phyloP scores from a whole-genome alignment of 2,329 filamentous ascomycete species.

The Thelonectria rubi region DNA sequence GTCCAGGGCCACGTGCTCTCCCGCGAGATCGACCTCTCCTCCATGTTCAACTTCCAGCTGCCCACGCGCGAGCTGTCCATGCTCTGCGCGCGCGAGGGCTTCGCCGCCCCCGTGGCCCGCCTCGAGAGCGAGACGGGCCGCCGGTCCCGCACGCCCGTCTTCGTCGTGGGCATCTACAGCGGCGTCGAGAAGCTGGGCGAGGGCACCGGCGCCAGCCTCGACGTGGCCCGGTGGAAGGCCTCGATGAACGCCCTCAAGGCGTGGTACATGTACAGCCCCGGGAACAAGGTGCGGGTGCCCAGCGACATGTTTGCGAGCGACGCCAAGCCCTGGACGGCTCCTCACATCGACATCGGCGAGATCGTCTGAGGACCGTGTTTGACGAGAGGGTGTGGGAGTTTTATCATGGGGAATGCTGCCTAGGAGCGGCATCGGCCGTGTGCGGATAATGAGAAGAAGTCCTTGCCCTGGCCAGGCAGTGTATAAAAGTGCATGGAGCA shows the following conservation, averaged over 20 bases:
- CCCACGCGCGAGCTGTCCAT: slow-evolving; percentile 85
- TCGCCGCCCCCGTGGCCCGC: slow-evolving; percentile 85
- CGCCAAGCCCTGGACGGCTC: slow-evolving; percentile 71
- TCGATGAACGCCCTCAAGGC: slow-evolving; percentile 86
- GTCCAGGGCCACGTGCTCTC: slow-evolving; percentile 85
- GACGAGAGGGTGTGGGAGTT: slow-evolving; percentile 25
- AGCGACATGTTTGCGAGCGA: slow-evolving; percentile 73
- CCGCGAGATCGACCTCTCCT: slow-evolving; percentile 77
- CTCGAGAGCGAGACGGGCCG: slow-evolving; percentile 92
- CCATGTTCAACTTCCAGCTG: slow-evolving; percentile 83
- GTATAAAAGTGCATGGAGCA: slow-evolving; percentile 45
- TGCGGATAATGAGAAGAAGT: slow-evolving; percentile 42
- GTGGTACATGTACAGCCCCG: slow-evolving; percentile 96
- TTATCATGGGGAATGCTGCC: slow-evolving; percentile 25
- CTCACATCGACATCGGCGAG: slow-evolving; percentile 76
- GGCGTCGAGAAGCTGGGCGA: slow-evolving; percentile 92
- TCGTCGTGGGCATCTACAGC: slow-evolving; percentile 92
- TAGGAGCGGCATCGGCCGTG: slow-evolving; percentile 28
- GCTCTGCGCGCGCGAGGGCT: slow-evolving; percentile 88
- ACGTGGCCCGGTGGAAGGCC: slow-evolving; percentile 80
- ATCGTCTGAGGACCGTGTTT: slow-evolving; percentile 59
- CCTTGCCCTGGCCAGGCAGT: slow-evolving; percentile 42
- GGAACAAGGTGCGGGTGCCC: slow-evolving; percentile 69
- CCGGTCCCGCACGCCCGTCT: slow-evolving; percentile 84
- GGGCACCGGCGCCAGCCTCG: slow-evolving; percentile 80